phyloP scores from a whole-genome alignment of 2,329 filamentous ascomycete genomes.

The Coniella vitis region DNA sequence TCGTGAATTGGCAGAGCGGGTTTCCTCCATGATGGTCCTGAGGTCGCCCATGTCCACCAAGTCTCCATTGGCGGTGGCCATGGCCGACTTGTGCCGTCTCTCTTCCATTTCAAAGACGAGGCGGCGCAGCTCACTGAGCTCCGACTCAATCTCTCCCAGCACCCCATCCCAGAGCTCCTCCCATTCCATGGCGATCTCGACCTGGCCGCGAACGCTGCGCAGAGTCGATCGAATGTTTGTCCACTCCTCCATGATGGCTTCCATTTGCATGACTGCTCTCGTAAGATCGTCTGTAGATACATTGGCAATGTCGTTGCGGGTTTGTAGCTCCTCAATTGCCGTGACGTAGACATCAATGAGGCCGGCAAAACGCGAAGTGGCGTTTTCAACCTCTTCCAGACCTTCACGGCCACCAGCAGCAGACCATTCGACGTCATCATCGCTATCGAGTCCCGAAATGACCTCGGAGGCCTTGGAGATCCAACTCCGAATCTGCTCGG shows the following conservation, averaged over 20 bases:
- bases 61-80: constrained; percentile 55
- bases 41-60: constrained; percentile 78
- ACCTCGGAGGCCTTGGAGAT: constrained; percentile 89
- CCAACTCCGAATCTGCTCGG: constrained; percentile 90
- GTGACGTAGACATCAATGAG: constrained; percentile 88
- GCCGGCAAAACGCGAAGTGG: constrained; percentile 78
- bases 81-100: constrained; percentile 72
- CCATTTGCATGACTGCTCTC: constrained; percentile 79
- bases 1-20: constrained; percentile 50
- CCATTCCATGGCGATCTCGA: constrained; percentile 98
- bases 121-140: constrained; percentile 56
- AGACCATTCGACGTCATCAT: constrained; percentile 97
- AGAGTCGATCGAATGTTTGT: constrained; percentile 70
- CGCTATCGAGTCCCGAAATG: constrained; percentile 79
- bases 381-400: constrained; percentile 62
- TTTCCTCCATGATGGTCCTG: constrained; percentile 89
- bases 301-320: constrained; percentile 64
- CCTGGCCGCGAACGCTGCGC: constrained; percentile 76
- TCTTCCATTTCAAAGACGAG: constrained; percentile 98
- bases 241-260: constrained; percentile 80
- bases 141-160: constrained; percentile 83
- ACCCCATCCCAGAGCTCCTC: constrained; percentile 94
- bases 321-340: constrained; percentile 88
- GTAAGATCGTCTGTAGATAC: constrained; percentile 68
- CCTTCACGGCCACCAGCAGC: constrained; percentile 79